These are phyloP conservation scores for Eucalyptus marginata DNA, from an alignment of 345 rosid species.

Conservation along the genomic window DNA sequence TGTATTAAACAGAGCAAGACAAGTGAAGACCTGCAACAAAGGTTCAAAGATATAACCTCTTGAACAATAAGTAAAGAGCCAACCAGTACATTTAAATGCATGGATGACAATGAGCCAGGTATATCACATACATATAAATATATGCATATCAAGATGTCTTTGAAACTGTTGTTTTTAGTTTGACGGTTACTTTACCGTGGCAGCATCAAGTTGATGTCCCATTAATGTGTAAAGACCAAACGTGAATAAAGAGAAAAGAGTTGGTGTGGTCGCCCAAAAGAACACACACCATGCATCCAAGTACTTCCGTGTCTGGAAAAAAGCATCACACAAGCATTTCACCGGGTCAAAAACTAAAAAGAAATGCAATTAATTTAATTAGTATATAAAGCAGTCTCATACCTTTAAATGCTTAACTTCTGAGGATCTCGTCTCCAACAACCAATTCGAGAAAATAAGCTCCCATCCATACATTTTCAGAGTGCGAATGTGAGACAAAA, in stretches of 20 bases:
- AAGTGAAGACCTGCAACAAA: constrained; percentile 75
- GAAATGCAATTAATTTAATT: neutral
- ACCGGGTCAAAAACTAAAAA: neutral
- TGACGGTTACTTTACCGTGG: constrained; percentile 37
- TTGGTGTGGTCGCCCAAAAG: constrained; percentile 97
- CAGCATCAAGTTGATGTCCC: constrained; percentile 97
- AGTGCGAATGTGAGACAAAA: constrained; percentile 70
- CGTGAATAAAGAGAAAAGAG: constrained; percentile 78
- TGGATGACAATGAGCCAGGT: neutral
- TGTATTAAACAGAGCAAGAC: constrained; percentile 80
- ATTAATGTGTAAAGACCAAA: constrained; percentile 75
- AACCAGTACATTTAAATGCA: neutral
- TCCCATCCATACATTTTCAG: constrained; percentile 93
- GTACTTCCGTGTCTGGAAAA: constrained; percentile 69
- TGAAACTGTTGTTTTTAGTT: neutral
- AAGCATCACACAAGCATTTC: neutral
- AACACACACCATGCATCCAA: constrained; percentile 98
- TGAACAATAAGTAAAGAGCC: neutral
- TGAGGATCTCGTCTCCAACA: constrained; percentile 60
- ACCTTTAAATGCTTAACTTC: constrained; percentile 88
- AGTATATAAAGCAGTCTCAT: neutral
- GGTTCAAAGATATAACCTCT: neutral
- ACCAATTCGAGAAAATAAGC: constrained; percentile 60
- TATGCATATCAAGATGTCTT: neutral
- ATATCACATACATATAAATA: neutral